Conservation (phyloP, 225 moss, liverwort and hornwort genomes). For the Pseudisothecium myosuroides region DNA sequence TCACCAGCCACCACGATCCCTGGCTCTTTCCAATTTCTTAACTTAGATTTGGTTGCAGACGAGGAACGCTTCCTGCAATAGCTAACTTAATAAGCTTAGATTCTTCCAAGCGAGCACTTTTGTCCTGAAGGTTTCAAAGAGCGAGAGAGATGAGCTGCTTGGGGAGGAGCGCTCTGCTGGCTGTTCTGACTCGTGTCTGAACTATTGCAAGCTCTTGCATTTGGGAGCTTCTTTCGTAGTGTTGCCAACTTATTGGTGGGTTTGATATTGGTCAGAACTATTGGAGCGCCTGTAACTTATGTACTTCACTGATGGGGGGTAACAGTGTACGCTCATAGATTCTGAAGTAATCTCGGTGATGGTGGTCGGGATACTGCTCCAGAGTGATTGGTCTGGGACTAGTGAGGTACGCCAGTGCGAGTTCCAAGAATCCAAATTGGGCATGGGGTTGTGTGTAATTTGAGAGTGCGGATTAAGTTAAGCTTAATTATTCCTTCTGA, state of each 20-base stretch:
- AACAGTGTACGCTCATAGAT: background rate
- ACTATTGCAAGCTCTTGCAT: background rate
- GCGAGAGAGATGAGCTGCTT: background rate
- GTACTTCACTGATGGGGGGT: background rate
- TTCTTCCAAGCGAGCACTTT: background rate
- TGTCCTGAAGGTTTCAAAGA: background rate
- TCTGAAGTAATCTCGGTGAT: background rate
- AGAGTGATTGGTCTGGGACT: background rate
- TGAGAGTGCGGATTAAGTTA: background rate
- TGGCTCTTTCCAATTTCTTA: background rate
- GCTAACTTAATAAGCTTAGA: background rate
- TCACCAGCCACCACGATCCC: background rate
- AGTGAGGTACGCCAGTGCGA: background rate
- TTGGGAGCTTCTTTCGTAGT: background rate
- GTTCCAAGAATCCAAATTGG: background rate
- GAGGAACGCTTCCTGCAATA: background rate
- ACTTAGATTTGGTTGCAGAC: background rate
- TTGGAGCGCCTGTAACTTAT: background rate
- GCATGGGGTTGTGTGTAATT: background rate
- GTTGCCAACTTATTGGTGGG: background rate
- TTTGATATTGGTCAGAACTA: background rate
- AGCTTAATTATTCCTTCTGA: background rate
- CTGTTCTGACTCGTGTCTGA: background rate
- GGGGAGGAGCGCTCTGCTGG: background rate
- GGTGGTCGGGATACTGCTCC: background rate